These are phyloP conservation scores for Actinomortierella ambigua DNA, from an alignment of 371 early-diverging fungal genomes.

Conservation along the genomic window DNA sequence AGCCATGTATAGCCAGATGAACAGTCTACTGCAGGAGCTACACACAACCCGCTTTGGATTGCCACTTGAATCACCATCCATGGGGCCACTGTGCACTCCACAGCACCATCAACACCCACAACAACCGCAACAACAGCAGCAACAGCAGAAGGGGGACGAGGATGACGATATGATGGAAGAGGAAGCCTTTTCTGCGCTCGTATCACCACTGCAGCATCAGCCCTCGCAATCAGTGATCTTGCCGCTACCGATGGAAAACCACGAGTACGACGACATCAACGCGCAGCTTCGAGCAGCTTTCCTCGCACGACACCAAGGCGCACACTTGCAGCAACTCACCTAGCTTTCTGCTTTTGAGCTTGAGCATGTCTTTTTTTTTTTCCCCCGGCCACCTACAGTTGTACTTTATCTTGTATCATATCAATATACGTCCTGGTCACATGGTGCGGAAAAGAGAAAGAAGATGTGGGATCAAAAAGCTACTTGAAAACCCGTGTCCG, in stretches of 20 bases:
- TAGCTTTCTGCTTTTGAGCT: too few species aligned
- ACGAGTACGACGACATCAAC: constrained; percentile 31
- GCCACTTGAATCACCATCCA: constrained; percentile 8
- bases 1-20: constrained; percentile 29
- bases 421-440: too few species aligned
- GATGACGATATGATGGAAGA: constrained; percentile 44
- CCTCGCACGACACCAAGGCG: constrained; percentile 13
- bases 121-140: constrained; percentile 1
- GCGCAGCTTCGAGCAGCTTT: constrained; percentile 42
- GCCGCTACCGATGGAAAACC: neutral
- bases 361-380: too few species aligned
- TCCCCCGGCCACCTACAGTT: too few species aligned
- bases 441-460: too few species aligned
- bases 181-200: neutral
- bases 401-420: too few species aligned
- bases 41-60: constrained; percentile 36
- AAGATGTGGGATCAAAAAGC: too few species aligned
- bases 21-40: constrained; percentile 23
- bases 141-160: constrained; percentile 3
- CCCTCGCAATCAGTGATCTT: neutral
- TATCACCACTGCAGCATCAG: constrained; percentile 3
- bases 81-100: neutral
- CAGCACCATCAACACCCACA: neutral
- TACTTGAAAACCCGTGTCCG: too few species aligned
- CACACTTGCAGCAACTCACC: too few species aligned